phyloP scores from a whole-genome alignment of 495 filamentous ascomycete species.

The Cudoniella acicularis region DNA sequence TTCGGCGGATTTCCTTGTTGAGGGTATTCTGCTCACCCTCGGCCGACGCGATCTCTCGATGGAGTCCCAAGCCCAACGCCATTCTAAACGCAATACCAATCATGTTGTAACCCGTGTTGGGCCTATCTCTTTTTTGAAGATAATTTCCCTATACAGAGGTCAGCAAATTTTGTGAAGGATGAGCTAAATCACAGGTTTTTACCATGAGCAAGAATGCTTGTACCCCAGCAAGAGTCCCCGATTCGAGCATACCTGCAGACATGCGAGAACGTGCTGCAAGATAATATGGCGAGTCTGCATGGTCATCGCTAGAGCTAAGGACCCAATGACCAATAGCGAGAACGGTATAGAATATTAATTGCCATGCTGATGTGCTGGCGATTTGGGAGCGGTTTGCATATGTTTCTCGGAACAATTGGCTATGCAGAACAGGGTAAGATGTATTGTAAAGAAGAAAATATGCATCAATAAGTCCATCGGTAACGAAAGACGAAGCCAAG shows the following conservation, averaged over 20 bases:
- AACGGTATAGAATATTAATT: constrained; percentile 47
- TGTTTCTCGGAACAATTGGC: constrained; percentile 48
- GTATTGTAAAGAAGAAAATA: constrained; percentile 52
- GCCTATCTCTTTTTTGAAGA: constrained; percentile 50
- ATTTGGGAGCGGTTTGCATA: constrained; percentile 45
- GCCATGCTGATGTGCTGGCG: constrained; percentile 44
- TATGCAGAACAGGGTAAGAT: constrained; percentile 53
- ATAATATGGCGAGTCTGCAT: constrained; percentile 47
- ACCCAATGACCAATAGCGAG: constrained; percentile 49
- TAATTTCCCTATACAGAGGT: constrained; percentile 43
- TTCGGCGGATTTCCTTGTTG: constrained; percentile 29
- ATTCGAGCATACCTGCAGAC: constrained; percentile 46
- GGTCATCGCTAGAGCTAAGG: constrained; percentile 31
- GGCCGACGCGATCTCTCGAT: constrained; percentile 44
- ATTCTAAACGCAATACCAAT: constrained; percentile 47
- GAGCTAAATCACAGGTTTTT: constrained; percentile 5
- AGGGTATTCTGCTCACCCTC: constrained; percentile 47
- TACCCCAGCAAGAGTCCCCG: constrained; percentile 47
- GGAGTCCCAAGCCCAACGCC: constrained; percentile 51
- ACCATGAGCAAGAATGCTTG: constrained; percentile 45
- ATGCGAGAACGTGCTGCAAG: constrained; percentile 39
- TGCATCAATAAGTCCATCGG: constrained; percentile 44
- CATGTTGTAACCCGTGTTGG: constrained; percentile 53
- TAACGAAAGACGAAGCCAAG: constrained; percentile 30
- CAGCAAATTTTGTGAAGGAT: no score